A percentile compares a stretch with the other conserved stretches of the same genome.
These are phyloP conservation scores for Aspergillus baeticus DNA, from an alignment of 495 filamentous ascomycete genomes.

Conservation along the genomic window DNA sequence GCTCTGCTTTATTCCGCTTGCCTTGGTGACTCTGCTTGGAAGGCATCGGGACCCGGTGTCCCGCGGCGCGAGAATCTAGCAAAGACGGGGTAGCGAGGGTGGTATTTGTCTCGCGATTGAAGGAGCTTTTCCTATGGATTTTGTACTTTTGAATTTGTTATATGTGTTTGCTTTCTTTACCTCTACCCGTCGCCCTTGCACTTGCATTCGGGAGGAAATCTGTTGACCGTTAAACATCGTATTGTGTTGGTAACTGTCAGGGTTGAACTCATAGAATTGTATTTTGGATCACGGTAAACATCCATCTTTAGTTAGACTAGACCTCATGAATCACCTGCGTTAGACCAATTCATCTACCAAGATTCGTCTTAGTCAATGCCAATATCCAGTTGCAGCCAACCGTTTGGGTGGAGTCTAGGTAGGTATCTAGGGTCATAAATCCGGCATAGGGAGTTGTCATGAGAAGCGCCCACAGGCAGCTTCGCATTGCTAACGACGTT, in stretches of 20 bases:
- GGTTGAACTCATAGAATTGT: conserved; percentile 8
- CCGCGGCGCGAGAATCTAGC: background rate
- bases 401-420: too few relatives aligned
- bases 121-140: background rate
- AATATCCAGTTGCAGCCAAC: too few relatives aligned
- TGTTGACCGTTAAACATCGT: conserved; percentile 5
- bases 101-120: conserved; percentile 3
- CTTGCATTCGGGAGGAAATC: conserved; percentile 4
- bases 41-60: conserved; percentile 1
- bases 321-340: too few relatives aligned
- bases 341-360: too few relatives aligned
- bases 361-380: too few relatives aligned
- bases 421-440: too few relatives aligned
- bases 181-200: background rate
- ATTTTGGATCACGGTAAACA: background rate
- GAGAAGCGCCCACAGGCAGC: too few relatives aligned
- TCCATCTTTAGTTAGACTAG: background rate
- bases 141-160: background rate
- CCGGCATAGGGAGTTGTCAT: too few relatives aligned
- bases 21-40: conserved; percentile 3
- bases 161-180: background rate
- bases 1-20: background rate
- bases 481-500: too few relatives aligned
- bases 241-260: background rate
- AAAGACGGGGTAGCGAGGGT: conserved; percentile 3